phyloP scores from a whole-genome alignment of 2,329 filamentous ascomycete genomes.

The Paecilomyces sp. region DNA sequence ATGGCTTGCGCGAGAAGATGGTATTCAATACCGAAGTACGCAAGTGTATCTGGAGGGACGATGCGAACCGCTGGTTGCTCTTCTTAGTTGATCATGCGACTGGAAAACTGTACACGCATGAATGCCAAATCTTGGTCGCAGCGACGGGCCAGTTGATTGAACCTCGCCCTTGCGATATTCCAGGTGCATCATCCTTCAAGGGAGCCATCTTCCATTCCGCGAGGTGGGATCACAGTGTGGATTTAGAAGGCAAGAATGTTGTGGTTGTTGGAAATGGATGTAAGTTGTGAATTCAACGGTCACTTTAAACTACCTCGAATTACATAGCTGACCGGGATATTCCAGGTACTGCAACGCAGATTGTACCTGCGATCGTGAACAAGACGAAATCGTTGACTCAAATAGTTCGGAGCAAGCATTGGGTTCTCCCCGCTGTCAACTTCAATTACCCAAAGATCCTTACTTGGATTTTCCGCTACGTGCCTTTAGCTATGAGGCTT shows the following conservation, averaged over 20 bases:
- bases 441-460: constrained; percentile 43
- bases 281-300: constrained; percentile 30
- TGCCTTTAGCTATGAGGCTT: constrained; percentile 38
- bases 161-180: constrained; percentile 43
- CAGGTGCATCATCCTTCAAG: constrained; percentile 47
- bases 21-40: constrained; percentile 47
- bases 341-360: constrained; percentile 18
- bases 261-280: constrained; percentile 54
- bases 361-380: constrained; percentile 22
- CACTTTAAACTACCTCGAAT: too few relatives aligned
- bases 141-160: constrained; percentile 51
- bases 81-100: constrained; percentile 43
- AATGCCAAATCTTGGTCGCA: constrained; percentile 49
- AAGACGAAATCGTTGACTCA: constrained; percentile 50
- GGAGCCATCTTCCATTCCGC: constrained; percentile 53
- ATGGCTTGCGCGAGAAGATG: constrained; percentile 50
- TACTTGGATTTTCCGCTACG: constrained; percentile 40
- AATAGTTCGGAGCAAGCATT: constrained; percentile 50
- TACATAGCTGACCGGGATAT: not conserved
- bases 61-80: not conserved
- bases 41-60: not conserved
- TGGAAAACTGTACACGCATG: constrained; percentile 36
- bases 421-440: constrained; percentile 41
- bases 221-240: constrained; percentile 47
- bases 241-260: constrained; percentile 49